These are phyloP conservation scores for Astrothelium macrocarpum DNA, from an alignment of 495 filamentous ascomycete genomes.

Conservation along the genomic window DNA sequence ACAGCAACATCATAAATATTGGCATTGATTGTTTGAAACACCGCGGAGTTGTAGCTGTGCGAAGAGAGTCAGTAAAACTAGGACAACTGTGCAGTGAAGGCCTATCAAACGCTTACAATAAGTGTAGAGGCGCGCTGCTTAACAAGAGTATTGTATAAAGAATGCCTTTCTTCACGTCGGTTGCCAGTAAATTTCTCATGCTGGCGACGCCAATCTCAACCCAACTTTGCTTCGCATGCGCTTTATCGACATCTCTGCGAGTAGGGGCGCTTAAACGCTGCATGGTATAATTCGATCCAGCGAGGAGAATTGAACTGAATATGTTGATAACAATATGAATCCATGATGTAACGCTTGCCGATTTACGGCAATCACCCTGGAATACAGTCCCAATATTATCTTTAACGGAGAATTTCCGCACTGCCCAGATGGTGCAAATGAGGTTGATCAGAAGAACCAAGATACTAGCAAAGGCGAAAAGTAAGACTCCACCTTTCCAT, in stretches of 20 bases:
- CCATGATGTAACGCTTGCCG: slow-evolving; percentile 6
- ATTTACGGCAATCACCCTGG: slow-evolving; percentile 7
- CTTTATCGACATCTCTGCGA: slow-evolving; percentile 17
- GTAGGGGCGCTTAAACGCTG: slow-evolving; percentile 20
- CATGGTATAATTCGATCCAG: slow-evolving; percentile 17
- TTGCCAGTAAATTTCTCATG: slow-evolving; percentile 12
- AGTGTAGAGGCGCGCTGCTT: slow-evolving; percentile 14
- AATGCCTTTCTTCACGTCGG: background rate
- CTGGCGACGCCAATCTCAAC: slow-evolving; percentile 16
- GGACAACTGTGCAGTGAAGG: background rate
- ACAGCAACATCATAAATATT: slow-evolving; percentile 34
- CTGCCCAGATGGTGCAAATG: background rate
- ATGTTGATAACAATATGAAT: slow-evolving; percentile 15
- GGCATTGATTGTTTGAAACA: slow-evolving; percentile 26
- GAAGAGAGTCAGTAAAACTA: slow-evolving; percentile 2
- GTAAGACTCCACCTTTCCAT: background rate
- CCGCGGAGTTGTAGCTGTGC: slow-evolving; percentile 21
- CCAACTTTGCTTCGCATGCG: slow-evolving; percentile 16
- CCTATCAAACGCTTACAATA: background rate
- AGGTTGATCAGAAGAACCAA: background rate
- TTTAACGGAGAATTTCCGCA: background rate
- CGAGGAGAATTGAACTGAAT: slow-evolving; percentile 16
- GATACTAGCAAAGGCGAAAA: background rate
- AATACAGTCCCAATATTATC: slow-evolving; percentile 5
- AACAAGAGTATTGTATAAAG: slow-evolving; percentile 12